Percentiles rank a stretch among this genome's conserved stretches.
phyloP scores from a whole-genome alignment of 176 grass and related monocot genomes.

The Phragmites australis region DNA sequence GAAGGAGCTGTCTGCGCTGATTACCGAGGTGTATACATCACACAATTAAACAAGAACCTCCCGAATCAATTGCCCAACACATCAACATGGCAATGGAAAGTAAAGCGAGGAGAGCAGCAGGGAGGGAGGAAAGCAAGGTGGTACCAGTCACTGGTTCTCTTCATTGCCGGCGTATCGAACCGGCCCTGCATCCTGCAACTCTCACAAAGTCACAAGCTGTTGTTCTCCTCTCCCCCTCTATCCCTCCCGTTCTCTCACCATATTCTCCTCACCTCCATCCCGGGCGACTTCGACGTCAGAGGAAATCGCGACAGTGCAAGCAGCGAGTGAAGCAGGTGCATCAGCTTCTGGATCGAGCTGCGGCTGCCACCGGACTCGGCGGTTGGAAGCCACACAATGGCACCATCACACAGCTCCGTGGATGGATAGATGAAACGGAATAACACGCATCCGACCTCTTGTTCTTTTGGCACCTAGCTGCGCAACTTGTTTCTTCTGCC shows the following conservation, averaged over 20 bases:
- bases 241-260: neutral
- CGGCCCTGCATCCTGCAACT: slow-evolving; percentile 43
- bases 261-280: slow-evolving; percentile 31
- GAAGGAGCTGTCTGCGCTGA: neutral
- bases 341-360: slow-evolving; percentile 19
- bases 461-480: neutral
- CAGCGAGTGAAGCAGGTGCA: slow-evolving; percentile 40
- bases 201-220: neutral
- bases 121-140: neutral
- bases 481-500: neutral
- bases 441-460: neutral
- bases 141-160: slow-evolving; percentile 75
- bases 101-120: neutral
- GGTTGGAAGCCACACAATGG: slow-evolving; percentile 35
- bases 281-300: slow-evolving; percentile 15
- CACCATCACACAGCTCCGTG: neutral
- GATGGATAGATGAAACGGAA: neutral
- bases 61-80: neutral
- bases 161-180: slow-evolving; percentile 60
- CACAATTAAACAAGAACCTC: neutral
- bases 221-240: neutral
- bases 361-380: slow-evolving; percentile 7
- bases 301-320: slow-evolving; percentile 18
- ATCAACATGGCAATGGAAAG: neutral
- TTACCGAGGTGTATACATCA: neutral